Base-by-base conservation (phyloP, 257 asterid genomes). In the Gardenia jasminoides region DNA sequence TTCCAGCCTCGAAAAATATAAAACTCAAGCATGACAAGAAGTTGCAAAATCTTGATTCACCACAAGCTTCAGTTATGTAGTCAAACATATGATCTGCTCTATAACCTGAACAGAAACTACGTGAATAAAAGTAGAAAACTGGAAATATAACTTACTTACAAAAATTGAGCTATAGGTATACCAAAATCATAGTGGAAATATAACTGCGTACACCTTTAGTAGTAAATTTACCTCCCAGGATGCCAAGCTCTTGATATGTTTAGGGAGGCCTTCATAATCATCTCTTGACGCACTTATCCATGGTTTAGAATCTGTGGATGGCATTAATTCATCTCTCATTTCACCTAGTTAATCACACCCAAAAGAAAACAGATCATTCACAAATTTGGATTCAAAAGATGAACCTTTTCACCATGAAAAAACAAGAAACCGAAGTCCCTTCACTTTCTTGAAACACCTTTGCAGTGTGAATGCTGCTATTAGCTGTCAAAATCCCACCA, bases 241-340 rank as follows among this genome's bases (percentile, higher is more conserved):
- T 31, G 85, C 92, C 83, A 94, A 83, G 61, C 86, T 88, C 87
- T 87, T 91, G 92, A 94, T 90, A 79, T 86, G 86, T 73, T 87
- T 91, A 3, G 98, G 97, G 36, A 93, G 96, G 79, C 80, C 87
- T 81, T 93, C 97, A 84, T 91, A 94, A 83, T 93, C 97, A 82
- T 88, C 91, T 76, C 67, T 83, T 1, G 91, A 78, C 69, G 93
- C 88, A 75, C 74, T 77, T 75, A 94, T 76, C 67, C 75, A 65
- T 69, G 66, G 76, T 77, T 78, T 82, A 64, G 86, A 76, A 67
- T 83, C 90, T 81, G 83, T 84, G 77, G 59, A 74, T 48, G 79
- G 78, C 83, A 65, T 65, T 68, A 68, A 43, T 15, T 76, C 87
- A 72, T 84, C 83, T 47, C 43, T 68, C 24, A 75, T 82, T 74